A percentile compares a stretch with the other conserved stretches of the same genome.
phyloP scores from a whole-genome alignment of 345 rosid genomes.

The Aquilaria sinensis region DNA sequence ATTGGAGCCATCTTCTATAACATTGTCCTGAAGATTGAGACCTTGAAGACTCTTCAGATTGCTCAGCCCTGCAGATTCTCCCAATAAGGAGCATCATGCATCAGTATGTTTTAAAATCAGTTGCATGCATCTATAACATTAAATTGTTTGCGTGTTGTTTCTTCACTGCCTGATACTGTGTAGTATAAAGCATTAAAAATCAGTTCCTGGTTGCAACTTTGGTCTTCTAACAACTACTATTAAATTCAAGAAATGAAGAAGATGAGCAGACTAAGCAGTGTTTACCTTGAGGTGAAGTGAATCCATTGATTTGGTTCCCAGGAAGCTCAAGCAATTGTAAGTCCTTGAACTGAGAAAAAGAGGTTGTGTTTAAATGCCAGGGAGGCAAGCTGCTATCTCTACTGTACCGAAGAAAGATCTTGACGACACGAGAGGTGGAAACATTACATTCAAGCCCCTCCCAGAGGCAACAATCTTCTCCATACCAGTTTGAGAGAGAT shows the following conservation, averaged over 20 bases:
- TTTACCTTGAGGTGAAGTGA: conserved; percentile 14
- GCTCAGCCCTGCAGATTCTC: conserved; percentile 1
- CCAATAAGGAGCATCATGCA: not conserved
- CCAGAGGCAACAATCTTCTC: conserved; percentile 16
- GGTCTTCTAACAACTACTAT: too few relatives aligned
- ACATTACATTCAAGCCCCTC: conserved; percentile 8
- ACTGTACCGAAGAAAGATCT: not conserved
- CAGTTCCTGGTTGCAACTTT: too few relatives aligned
- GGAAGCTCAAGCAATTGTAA: conserved; percentile 8
- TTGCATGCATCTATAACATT: too few relatives aligned
- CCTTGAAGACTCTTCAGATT: not conserved
- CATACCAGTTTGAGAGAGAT: conserved; percentile 19
- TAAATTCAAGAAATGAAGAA: too few relatives aligned
- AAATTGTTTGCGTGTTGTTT: too few relatives aligned
- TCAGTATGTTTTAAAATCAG: not conserved
- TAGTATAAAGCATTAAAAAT: too few relatives aligned
- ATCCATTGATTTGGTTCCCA: conserved; percentile 11
- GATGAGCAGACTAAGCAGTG: not conserved
- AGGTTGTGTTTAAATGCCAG: conserved; percentile 15
- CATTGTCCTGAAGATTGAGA: conserved; percentile 4
- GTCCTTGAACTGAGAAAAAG: conserved; percentile 12
- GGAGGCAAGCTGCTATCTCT: not conserved
- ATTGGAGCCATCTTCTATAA: not conserved
- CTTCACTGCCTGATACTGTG: too few relatives aligned
- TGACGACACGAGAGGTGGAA: not conserved